A percentile compares a stretch with the other conserved stretches of the same genome.
Conservation (phyloP, 257 asterid species). For the Gentiana straminea region DNA sequence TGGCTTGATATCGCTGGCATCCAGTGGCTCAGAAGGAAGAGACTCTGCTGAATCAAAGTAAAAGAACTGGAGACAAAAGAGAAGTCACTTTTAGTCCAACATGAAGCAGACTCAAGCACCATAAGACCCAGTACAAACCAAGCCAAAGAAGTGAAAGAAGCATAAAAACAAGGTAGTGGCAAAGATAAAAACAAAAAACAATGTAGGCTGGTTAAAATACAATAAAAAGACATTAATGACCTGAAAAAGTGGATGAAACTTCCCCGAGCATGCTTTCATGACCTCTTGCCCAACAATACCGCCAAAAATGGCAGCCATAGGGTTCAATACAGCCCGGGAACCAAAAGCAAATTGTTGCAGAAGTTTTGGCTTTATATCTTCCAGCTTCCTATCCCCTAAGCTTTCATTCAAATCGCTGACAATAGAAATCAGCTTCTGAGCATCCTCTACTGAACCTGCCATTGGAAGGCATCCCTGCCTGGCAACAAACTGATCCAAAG, state of each 20-base stretch:
- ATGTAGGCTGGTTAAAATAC: not conserved
- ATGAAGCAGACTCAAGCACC: not conserved
- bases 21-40: slow-evolving; percentile 70
- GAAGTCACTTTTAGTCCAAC: not conserved
- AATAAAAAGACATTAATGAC: slow-evolving; percentile 18
- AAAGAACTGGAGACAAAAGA: slow-evolving; percentile 52
- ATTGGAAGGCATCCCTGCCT: slow-evolving; percentile 58
- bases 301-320: slow-evolving; percentile 98
- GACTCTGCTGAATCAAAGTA: slow-evolving; percentile 89
- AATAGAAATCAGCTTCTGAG: slow-evolving; percentile 60
- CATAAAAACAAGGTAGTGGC: not conserved
- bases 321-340: slow-evolving; percentile 82
- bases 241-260: slow-evolving; percentile 91
- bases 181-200: not conserved
- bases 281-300: slow-evolving; percentile 97
- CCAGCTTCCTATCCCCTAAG: slow-evolving; percentile 56
- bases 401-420: slow-evolving; percentile 49
- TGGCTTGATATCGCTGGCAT: slow-evolving; percentile 59
- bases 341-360: slow-evolving; percentile 72
- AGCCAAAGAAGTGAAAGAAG: not conserved
- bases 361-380: slow-evolving; percentile 62
- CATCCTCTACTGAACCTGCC: slow-evolving; percentile 93
- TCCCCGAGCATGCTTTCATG: slow-evolving; percentile 95
- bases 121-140: not conserved
- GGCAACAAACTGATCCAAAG: slow-evolving; percentile 63